phyloP scores from a whole-genome alignment of 768 basidiomycete species.

The Boletus pseudopeckii region DNA sequence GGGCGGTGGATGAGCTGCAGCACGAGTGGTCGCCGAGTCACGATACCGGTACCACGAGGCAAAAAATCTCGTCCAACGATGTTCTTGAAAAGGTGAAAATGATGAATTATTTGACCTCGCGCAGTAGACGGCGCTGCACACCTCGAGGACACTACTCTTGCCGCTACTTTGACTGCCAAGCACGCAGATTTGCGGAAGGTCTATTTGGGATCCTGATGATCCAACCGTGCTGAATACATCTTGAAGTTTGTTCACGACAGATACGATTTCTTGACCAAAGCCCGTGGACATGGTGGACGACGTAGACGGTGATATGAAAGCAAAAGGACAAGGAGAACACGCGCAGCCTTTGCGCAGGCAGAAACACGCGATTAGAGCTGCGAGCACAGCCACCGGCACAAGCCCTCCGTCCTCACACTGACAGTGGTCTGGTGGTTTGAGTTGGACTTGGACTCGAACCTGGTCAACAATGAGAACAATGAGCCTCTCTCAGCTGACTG shows the following conservation, averaged over 20 bases:
- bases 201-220: conserved; percentile 72
- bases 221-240: conserved; percentile 88
- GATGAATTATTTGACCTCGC: conserved; percentile 5
- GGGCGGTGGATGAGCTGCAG: conserved; percentile 92
- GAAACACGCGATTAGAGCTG: conserved; percentile 24
- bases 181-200: conserved; percentile 90
- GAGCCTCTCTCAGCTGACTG: not conserved
- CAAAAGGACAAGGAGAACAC: conserved; percentile 12
- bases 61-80: conserved; percentile 98
- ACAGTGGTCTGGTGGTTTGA: not conserved
- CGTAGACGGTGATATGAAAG: conserved; percentile 13
- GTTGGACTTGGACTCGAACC: not conserved
- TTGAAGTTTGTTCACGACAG: conserved; percentile 83
- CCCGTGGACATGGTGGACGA: conserved; percentile 45
- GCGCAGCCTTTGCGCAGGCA: conserved; percentile 3
- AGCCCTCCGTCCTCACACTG: not conserved
- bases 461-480: not conserved
- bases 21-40: conserved; percentile 94
- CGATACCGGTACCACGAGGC: conserved; percentile 98
- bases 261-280: conserved; percentile 79
- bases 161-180: conserved; percentile 90
- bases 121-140: conserved; percentile 31
- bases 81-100: conserved; percentile 52
- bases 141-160: conserved; percentile 92
- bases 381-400: conserved; percentile 28